phyloP scores from a whole-genome alignment of 805 yeast genomes.

The Kluyveromyces nonfermentans region DNA sequence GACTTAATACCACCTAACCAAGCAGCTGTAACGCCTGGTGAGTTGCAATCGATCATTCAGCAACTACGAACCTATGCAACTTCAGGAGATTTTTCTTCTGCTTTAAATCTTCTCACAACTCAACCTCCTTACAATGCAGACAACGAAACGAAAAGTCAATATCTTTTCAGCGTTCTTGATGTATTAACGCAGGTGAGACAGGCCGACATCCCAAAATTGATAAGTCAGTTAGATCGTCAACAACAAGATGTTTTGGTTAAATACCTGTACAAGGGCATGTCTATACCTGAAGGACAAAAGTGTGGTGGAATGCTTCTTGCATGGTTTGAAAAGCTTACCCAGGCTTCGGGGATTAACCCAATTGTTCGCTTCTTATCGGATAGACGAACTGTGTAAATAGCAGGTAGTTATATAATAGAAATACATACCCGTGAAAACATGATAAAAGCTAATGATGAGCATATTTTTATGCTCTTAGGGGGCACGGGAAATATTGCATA shows the following conservation, averaged over 20 bases:
- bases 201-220: conserved; percentile 54
- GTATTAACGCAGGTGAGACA: conserved; percentile 58
- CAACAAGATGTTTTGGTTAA: conserved; percentile 75
- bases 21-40: conserved; percentile 41
- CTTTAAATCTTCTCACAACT: conserved; percentile 52
- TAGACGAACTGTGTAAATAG: conserved; percentile 57
- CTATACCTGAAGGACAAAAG: conserved; percentile 64
- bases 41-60: conserved; percentile 44
- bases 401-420: conserved; percentile 1
- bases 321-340: conserved; percentile 90
- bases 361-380: conserved; percentile 81
- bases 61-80: conserved; percentile 56
- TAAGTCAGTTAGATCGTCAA: conserved; percentile 47
- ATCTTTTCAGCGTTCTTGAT: conserved; percentile 53
- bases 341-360: conserved; percentile 78
- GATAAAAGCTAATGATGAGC: neutral
- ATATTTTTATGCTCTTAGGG: no score
- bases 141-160: conserved; percentile 36
- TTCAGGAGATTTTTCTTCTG: conserved; percentile 62
- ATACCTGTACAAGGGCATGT: conserved; percentile 80
- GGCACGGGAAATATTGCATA: no score
- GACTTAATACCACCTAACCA: conserved; percentile 52
- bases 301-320: conserved; percentile 78
- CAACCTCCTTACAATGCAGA: conserved; percentile 81
- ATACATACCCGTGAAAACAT: neutral